Evolutionary conservation across 306 rosid genomes (phyloP).

Genomic region (Erythrophleum fordii): DNA sequence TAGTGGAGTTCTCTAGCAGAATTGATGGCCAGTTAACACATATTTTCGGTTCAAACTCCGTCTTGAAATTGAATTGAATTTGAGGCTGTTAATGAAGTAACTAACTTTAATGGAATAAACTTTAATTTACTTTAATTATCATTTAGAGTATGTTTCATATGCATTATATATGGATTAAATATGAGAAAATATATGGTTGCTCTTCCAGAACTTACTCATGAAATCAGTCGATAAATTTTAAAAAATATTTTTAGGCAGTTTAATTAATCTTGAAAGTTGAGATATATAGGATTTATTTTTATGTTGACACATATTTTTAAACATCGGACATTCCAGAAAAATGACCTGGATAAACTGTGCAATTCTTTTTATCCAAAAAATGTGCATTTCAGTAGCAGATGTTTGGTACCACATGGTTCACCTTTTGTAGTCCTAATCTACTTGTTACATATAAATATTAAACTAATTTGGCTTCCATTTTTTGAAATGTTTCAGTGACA

Average conservation of each 20-base stretch:
- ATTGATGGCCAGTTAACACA: conserved; percentile 12
- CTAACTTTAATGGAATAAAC: conserved; percentile 14
- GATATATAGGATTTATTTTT: not conserved
- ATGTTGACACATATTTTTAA: not conserved
- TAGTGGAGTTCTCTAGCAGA: conserved; percentile 19
- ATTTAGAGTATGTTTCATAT: conserved; percentile 20
- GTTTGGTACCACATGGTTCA: not conserved
- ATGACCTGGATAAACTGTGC: not conserved
- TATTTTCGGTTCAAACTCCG: conserved; percentile 15
- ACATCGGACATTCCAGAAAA: not conserved
- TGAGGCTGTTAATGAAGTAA: conserved; percentile 12
- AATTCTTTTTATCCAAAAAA: not conserved
- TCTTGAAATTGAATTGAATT: conserved; percentile 26
- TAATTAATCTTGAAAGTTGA: conserved; percentile 5
- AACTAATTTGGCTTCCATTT: conserved; percentile 44
- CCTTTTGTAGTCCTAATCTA: not conserved
- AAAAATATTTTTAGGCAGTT: not conserved
- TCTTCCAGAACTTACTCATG: conserved; percentile 11
- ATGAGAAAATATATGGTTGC: not conserved
- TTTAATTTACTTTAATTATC: not conserved
- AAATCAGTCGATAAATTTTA: not conserved
- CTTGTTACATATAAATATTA: conserved; percentile 15
- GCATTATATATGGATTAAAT: not conserved
- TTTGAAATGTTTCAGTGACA: conserved; percentile 68
- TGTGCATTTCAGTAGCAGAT: not conserved